These are phyloP conservation scores for Wallacemonas sp. DNA, from an alignment of 208 protist genomes.

Conservation along the genomic window DNA sequence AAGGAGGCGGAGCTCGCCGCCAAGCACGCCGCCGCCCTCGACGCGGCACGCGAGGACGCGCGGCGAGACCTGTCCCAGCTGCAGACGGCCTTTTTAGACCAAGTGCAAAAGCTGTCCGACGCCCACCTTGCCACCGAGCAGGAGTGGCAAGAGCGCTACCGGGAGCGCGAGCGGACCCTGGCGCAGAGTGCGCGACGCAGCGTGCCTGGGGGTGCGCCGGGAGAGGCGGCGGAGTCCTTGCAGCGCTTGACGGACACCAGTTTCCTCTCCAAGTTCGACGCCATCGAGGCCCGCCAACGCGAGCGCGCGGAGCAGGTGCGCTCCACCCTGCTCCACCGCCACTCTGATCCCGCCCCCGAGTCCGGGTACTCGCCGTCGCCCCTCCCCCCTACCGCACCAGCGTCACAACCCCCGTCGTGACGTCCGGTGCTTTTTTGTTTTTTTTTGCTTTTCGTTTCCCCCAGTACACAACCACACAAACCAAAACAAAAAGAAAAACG, in stretches of 20 bases:
- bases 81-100: conserved; percentile 43
- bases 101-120: conserved; percentile 63
- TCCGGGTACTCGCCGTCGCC: no score
- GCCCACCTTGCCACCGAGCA: conserved; percentile 57
- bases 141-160: conserved; percentile 66
- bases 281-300: conserved; percentile 46
- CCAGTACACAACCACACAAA: no score
- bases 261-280: conserved; percentile 42
- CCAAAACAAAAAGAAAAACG: no score
- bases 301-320: conserved; percentile 57
- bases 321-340: conserved; percentile 25
- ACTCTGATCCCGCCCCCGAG: neutral
- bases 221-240: neutral
- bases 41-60: conserved; percentile 37
- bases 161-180: conserved; percentile 61
- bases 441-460: no score
- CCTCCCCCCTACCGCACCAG: no score
- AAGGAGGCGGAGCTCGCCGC: conserved; percentile 53
- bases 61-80: conserved; percentile 53
- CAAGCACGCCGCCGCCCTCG: conserved; percentile 50
- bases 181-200: conserved; percentile 7
- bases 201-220: neutral
- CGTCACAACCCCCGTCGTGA: no score
- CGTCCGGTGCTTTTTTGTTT: no score
- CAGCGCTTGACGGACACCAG: conserved; percentile 19